These are phyloP conservation scores for Fusarium albidum DNA, from an alignment of 2,329 filamentous ascomycete genomes.

Conservation along the genomic window DNA sequence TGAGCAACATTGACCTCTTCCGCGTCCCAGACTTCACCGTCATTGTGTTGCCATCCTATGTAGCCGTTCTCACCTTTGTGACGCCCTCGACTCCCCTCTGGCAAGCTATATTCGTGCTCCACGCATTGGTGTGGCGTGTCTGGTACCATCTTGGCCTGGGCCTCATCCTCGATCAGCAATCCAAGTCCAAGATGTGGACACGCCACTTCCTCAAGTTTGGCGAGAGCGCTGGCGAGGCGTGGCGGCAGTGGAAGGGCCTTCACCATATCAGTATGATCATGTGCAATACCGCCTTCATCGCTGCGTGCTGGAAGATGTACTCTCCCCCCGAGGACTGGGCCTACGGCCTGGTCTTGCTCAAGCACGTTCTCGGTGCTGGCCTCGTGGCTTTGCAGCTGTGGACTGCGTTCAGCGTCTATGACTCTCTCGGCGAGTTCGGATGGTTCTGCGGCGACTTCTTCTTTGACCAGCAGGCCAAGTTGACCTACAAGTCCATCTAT, in stretches of 20 bases:
- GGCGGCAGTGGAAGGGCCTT: constrained; percentile 97
- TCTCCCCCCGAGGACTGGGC: constrained; percentile 84
- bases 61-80: constrained; percentile 75
- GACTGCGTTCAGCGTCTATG: constrained; percentile 93
- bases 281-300: constrained; percentile 88
- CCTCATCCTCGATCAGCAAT: constrained; percentile 84
- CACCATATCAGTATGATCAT: constrained; percentile 93
- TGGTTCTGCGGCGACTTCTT: constrained; percentile 99
- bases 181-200: constrained; percentile 92
- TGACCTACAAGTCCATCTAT: constrained; percentile 97
- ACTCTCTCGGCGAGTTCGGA: constrained; percentile 94
- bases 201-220: constrained; percentile 98
- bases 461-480: constrained; percentile 85
- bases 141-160: constrained; percentile 94
- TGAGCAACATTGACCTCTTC: constrained; percentile 87
- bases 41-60: constrained; percentile 77
- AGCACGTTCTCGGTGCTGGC: constrained; percentile 83
- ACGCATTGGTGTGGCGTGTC: constrained; percentile 83
- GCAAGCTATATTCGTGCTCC: constrained; percentile 80
- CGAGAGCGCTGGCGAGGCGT: constrained; percentile 88
- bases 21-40: constrained; percentile 85
- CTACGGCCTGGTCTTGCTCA: constrained; percentile 83
- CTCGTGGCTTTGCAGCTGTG: constrained; percentile 89
- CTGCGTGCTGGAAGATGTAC: constrained; percentile 97
- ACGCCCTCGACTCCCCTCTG: constrained; percentile 80